These are phyloP conservation scores for Chaetoscypha palmicola DNA, from an alignment of 2,329 filamentous ascomycete species.

Conservation along the genomic window DNA sequence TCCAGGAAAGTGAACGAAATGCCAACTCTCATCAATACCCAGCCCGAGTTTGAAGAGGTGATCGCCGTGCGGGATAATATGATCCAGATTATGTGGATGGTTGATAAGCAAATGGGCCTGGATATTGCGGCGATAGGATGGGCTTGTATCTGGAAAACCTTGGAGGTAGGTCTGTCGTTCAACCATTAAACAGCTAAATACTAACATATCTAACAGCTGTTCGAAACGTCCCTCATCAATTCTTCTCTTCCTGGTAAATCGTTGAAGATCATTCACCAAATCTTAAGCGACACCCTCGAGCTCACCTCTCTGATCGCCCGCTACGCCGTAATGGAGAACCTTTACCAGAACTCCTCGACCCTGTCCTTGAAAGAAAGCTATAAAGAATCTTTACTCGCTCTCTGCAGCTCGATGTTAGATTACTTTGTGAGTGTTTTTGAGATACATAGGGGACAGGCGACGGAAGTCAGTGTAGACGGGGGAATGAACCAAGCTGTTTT, in stretches of 20 bases:
- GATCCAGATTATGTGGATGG: slow-evolving; percentile 10
- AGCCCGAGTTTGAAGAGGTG: not conserved
- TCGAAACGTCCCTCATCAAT: not conserved
- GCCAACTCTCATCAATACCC: slow-evolving; percentile 2
- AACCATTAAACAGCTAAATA: not conserved
- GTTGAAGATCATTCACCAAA: not conserved
- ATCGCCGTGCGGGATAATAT: slow-evolving; percentile 8
- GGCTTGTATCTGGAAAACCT: slow-evolving; percentile 8
- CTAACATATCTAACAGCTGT: not conserved
- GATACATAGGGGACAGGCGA: not conserved
- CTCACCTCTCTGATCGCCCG: slow-evolving; percentile 17
- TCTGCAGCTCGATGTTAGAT: not conserved
- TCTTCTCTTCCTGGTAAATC: not conserved
- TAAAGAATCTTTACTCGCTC: not conserved
- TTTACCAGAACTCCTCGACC: slow-evolving; percentile 6
- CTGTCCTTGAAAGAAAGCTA: slow-evolving; percentile 1
- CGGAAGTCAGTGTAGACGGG: not conserved
- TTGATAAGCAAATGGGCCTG: slow-evolving; percentile 15
- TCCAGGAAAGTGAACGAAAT: not conserved
- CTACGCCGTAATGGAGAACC: slow-evolving; percentile 21
- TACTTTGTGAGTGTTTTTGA: slow-evolving; percentile 2
- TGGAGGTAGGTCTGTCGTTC: not conserved
- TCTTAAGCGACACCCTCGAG: slow-evolving; percentile 8
- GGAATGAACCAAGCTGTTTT: slow-evolving; percentile 1
- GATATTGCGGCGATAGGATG: slow-evolving; percentile 14